Conservation (phyloP, 106 monocot species). For the Allium fistulosum region DNA sequence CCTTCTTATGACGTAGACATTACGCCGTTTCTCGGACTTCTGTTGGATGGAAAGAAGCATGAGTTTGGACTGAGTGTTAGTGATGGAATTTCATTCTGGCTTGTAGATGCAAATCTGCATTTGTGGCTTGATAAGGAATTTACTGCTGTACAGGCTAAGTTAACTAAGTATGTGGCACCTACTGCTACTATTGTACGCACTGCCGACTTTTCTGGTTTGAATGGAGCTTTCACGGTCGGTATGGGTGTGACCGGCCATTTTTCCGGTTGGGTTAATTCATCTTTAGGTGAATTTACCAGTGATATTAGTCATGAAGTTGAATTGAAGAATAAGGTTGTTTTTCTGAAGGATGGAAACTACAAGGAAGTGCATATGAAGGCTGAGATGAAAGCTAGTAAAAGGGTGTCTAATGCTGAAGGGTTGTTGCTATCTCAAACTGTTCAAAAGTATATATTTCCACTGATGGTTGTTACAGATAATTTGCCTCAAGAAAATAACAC, state of each 20-base stretch:
- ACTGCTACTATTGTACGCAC: slow-evolving; percentile 14
- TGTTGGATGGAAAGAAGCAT: slow-evolving; percentile 43
- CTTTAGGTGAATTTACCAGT: slow-evolving; percentile 53
- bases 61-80: slow-evolving; percentile 42
- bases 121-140: slow-evolving; percentile 48
- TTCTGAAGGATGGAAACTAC: slow-evolving; percentile 29
- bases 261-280: slow-evolving; percentile 73
- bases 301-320: slow-evolving; percentile 35
- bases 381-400: slow-evolving; percentile 16
- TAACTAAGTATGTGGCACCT: slow-evolving; percentile 25
- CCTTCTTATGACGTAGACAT: slow-evolving; percentile 59
- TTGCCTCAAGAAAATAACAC: slow-evolving; percentile 27
- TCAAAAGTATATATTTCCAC: slow-evolving; percentile 35
- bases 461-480: slow-evolving; percentile 19
- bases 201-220: slow-evolving; percentile 11
- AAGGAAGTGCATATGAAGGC: slow-evolving; percentile 37
- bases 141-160: slow-evolving; percentile 11
- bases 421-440: neutral
- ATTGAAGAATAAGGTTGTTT: slow-evolving; percentile 26
- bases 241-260: slow-evolving; percentile 23
- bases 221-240: slow-evolving; percentile 47
- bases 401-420: slow-evolving; percentile 5
- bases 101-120: slow-evolving; percentile 69
- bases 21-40: slow-evolving; percentile 62
- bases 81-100: slow-evolving; percentile 50